phyloP scores from a whole-genome alignment of 352 stramenopile genomes.

The Pythium sp. region DNA sequence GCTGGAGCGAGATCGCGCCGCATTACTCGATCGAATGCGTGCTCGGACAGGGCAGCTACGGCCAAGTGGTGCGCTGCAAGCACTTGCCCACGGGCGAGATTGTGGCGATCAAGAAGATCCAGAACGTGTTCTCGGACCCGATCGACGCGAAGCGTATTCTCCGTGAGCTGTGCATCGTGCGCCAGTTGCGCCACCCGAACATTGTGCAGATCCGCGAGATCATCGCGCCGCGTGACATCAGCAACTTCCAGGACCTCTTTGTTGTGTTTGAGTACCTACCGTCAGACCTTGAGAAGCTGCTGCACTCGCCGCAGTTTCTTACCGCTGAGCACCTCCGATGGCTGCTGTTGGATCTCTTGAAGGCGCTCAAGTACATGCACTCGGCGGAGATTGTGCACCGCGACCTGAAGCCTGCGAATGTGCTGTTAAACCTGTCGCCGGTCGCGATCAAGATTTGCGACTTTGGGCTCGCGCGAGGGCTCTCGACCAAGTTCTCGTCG shows the following conservation, averaged over 20 bases:
- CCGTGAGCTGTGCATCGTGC: constrained; percentile 79
- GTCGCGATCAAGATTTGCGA: constrained; percentile 88
- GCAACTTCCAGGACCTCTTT: constrained; percentile 78
- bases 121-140: constrained; percentile 86
- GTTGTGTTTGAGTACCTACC: constrained; percentile 86
- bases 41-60: constrained; percentile 81
- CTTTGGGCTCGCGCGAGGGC: constrained; percentile 72
- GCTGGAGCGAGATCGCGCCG: constrained; percentile 78
- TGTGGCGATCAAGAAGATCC: constrained; percentile 88
- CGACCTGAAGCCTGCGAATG: constrained; percentile 87
- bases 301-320: constrained; percentile 84
- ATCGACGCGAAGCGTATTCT: constrained; percentile 88
- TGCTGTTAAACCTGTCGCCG: constrained; percentile 83
- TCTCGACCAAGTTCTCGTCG: constrained; percentile 59
- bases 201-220: constrained; percentile 89
- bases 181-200: constrained; percentile 81
- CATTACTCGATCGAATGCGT: constrained; percentile 87
- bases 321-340: constrained; percentile 82
- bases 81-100: constrained; percentile 86
- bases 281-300: constrained; percentile 80
- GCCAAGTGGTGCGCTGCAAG: constrained; percentile 85
- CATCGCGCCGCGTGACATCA: constrained; percentile 71
- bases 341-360: constrained; percentile 82
- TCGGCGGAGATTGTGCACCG: constrained; percentile 87
- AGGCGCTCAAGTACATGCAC: constrained; percentile 90